Evolutionary conservation across 371 early-diverging fungal species (phyloP), one percentile per base, ranked within the genome.

Genomic region (Syncephalastrum sp.): DNA sequence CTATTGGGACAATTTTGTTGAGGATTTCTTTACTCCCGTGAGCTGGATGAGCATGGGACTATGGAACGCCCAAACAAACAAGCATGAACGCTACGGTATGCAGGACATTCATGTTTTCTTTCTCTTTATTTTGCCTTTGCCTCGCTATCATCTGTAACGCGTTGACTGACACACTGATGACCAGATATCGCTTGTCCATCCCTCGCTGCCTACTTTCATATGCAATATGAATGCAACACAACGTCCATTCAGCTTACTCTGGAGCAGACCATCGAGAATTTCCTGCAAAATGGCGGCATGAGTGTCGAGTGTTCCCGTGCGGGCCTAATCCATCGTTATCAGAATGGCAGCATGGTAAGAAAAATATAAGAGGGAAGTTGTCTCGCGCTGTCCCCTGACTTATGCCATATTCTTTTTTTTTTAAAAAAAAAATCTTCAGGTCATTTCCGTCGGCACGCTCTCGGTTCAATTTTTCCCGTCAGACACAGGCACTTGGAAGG

Each of bases 271-370:
- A 47, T 21, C 10, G 56, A 55, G 21, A 47, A 24, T 17, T 47
- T 55, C 27, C 24, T 27, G 47, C 14, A 24, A n/a, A 47, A 55
- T 46, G 56, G 41, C 4, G 29, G 47, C 17, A 38, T 47, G 13
- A 55, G 19, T 16, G 38, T 55, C 7, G 56, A 55, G 17, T 55
- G 56, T 47, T n/a, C 45, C 12, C 56, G 56, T 16, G 47, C 47
- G 15, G 47, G 56, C 14, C 23, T 55, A 16, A 47, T 55, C 17
- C 56, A 55, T 47, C 56, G 56, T 19, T 55, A 47, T 38, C 25
- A 55, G 23, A 23, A 55, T 15, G 56, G 56, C n/a, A 41, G 41
- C 24, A 55, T 55, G 56, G 56, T 55, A 55, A 55, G 17, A 19
- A n/a, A 29, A 12, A 33, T 33, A 33, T 10, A 33, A 5, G 38